Base-by-base conservation (phyloP, 75 land plant species). In the Adiantum capillusveneris region DNA sequence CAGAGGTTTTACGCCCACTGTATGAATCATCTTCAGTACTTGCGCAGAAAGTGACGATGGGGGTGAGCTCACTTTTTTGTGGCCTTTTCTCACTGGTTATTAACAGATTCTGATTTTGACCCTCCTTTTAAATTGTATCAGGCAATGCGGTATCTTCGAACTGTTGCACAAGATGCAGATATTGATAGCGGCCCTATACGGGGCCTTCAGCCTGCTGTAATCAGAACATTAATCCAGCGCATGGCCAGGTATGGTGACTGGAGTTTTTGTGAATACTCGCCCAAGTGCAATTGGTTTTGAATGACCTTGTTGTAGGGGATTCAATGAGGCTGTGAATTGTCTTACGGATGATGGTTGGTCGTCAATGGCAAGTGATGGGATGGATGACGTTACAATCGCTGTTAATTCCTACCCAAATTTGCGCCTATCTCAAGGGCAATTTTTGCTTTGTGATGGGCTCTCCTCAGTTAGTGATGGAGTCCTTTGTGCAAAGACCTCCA, bases 281-380 rank as follows among this genome's bases (percentile, higher is more conserved):
- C 18, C 16, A 42, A n/a, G n/a, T n/a, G n/a, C n/a, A n/a, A n/a
- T n/a, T n/a, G n/a, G n/a, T 28, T n/a, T 31, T 44, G 30, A 45
- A 20, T 25, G n/a, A n/a, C n/a, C n/a, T n/a, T n/a, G n/a, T 37
- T 65, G 52, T 75, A 95, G 99, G 75, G 99, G 99, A 1, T 95
- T 95, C 61, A 95, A 95, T 78, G 92, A 95, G 67, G 99, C 99
- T 27, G 79, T 95, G 0, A 95, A 90, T 82, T 97, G 97, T 6
- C 90, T 95, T 63, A 50, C 66, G 21, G 99, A 95, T 73, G 99
- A 95, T 78, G 99, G 99, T n/a, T 95, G 99, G 99, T 75, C 91
- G n/a, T 46, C 83, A 13, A 31, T 86, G 81, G 69, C 53, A 21
- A 80, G 69, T 80, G 97, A 95, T 74, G 96, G 99, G 29, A 59